Evolutionary conservation across 352 stramenopile genomes (phyloP), one percentile per base, ranked within the genome.

Genomic region (Phytophthora citricola): DNA sequence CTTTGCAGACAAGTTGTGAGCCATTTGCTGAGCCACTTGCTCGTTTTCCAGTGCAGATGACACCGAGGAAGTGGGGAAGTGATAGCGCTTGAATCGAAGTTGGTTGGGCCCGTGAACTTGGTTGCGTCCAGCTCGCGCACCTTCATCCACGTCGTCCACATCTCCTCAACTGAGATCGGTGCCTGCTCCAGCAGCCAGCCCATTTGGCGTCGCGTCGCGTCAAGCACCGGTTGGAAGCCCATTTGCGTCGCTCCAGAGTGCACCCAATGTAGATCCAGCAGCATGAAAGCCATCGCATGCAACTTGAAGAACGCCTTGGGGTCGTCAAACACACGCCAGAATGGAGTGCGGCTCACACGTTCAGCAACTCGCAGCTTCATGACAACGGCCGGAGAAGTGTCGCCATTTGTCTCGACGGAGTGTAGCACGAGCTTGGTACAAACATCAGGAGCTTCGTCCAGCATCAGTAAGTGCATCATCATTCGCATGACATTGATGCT

Each of bases 401-500:
- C 67, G 9, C 32, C 66, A 14, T 68, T 55, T 3, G 58, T 65
- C 43, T 73, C 57, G 11, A 73, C 60, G n/a, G 61, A 66, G 56
- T 92, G 83, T 46, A 93, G 58, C 36, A 93, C 83, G 41, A 94
- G 81, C 60, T 91, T 92, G 49, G 79, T 92, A 43, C 73, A 79
- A 31, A 85, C 72, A 32, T 89, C 79, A 7, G 85, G 85, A 2
- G 79, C 76, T 40, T 92, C 79, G 53, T 95, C 83, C 20, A 95
- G 70, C 87, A 95, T 93, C 50, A 93, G 56, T 26, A 95, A 67
- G 69, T 85, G 90, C 63, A 93, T 73, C 71, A 93, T 75, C 87
- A 95, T 93, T 14, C 87, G 83, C 79, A 94, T 74, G n/a, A 95
- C 85, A 59, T 95, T 95, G 67, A 95, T 91, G 44, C 78, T 83